Evolutionary conservation across 2,329 filamentous ascomycete species (phyloP).

Genomic region (Apiospora aurea): DNA sequence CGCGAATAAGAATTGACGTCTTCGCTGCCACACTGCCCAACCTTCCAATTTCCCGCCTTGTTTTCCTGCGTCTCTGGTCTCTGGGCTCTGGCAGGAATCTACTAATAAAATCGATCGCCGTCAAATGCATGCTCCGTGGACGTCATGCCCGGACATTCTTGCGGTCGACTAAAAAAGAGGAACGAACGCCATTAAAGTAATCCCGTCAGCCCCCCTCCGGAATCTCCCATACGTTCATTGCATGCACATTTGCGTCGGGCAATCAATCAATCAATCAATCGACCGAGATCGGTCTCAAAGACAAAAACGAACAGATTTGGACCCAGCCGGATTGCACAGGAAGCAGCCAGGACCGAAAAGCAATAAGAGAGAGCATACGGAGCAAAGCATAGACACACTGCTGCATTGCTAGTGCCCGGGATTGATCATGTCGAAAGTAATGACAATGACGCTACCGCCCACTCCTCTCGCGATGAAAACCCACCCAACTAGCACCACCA

Average conservation of each 20-base stretch:
- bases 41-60: constrained; percentile 18
- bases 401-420: neutral
- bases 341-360: neutral
- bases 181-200: neutral
- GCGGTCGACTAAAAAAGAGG: constrained; percentile 2
- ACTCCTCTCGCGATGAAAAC: constrained; percentile 28
- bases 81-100: neutral
- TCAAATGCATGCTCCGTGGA: neutral
- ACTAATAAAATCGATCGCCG: neutral
- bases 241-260: neutral
- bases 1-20: constrained; percentile 14
- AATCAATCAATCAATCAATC: neutral
- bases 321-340: neutral
- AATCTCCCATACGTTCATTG: neutral
- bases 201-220: neutral
- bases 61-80: neutral
- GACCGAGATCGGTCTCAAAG: neutral
- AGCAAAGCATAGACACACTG: neutral
- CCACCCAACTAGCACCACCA: constrained; percentile 29
- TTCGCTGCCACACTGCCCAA: constrained; percentile 18
- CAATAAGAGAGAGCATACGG: neutral
- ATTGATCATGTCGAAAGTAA: constrained; percentile 32
- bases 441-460: constrained; percentile 39
- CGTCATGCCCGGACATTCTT: constrained; percentile 5
- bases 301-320: neutral